Conservation (phyloP, 2,329 filamentous ascomycete species). For the Phialocephala sp. region DNA sequence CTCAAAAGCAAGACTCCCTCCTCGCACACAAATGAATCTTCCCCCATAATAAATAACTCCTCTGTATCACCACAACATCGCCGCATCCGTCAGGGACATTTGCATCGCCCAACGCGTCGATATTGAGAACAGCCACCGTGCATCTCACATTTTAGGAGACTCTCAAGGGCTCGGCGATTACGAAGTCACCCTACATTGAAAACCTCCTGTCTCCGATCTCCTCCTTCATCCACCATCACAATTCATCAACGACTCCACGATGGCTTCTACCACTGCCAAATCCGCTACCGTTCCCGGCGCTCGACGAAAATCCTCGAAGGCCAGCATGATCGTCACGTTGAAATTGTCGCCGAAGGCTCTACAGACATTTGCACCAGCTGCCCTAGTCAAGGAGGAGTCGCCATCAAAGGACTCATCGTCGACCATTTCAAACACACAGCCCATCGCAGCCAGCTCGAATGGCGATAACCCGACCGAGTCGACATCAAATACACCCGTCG, state of each 20-base stretch:
- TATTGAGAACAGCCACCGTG: constrained; percentile 6
- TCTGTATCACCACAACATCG: not conserved
- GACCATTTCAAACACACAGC: constrained; percentile 44
- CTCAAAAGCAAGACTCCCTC: not conserved
- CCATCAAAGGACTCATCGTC: constrained; percentile 50
- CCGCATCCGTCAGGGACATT: constrained; percentile 6
- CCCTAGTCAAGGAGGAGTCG: constrained; percentile 48
- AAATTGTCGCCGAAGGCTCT: constrained; percentile 57
- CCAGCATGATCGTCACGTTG: constrained; percentile 51
- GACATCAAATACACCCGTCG: constrained; percentile 62
- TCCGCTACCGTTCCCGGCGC: constrained; percentile 20
- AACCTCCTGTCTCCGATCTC: constrained; percentile 10
- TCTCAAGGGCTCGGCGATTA: constrained; percentile 4
- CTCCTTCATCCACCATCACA: constrained; percentile 21
- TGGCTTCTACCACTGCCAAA: constrained; percentile 37
- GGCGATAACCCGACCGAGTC: constrained; percentile 65
- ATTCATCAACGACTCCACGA: constrained; percentile 23
- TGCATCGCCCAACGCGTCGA: not conserved
- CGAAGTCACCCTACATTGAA: constrained; percentile 3
- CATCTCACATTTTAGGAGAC: constrained; percentile 3
- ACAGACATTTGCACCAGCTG: constrained; percentile 55
- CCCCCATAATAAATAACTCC: not conserved
- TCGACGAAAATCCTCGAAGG: constrained; percentile 34
- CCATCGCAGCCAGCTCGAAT: constrained; percentile 48
- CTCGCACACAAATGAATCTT: not conserved